Conservation (phyloP, 1,284 basidiomycete genomes). For the Neotropicomus parvogracilis region DNA sequence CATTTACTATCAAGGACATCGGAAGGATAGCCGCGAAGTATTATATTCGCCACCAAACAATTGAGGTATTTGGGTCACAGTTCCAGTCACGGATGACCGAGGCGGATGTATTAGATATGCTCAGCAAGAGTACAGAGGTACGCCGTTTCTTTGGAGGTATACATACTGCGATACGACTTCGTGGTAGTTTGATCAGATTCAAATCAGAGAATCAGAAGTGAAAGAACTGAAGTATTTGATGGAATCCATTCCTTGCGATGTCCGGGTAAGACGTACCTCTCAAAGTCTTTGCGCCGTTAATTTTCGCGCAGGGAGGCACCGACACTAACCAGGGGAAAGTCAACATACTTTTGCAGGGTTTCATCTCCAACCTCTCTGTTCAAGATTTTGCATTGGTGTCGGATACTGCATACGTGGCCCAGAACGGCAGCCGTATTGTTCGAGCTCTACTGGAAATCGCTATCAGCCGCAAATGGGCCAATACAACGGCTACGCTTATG, state of each 20-base stretch:
- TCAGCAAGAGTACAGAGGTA: constrained; percentile 91
- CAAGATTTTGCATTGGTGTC: constrained; percentile 98
- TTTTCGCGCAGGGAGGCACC: constrained; percentile 58
- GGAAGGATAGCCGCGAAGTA: constrained; percentile 96
- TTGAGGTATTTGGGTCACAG: constrained; percentile 76
- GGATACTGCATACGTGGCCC: constrained; percentile 89
- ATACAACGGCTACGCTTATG: constrained; percentile 76
- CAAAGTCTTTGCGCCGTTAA: neutral
- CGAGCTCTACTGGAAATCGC: constrained; percentile 94
- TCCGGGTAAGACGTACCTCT: constrained; percentile 49
- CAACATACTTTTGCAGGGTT: constrained; percentile 92
- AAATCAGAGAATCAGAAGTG: constrained; percentile 87
- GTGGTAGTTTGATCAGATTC: constrained; percentile 87
- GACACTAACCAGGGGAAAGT: constrained; percentile 81
- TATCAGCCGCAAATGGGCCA: constrained; percentile 89
- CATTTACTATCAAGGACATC: constrained; percentile 79
- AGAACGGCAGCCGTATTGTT: constrained; percentile 93
- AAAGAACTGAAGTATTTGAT: constrained; percentile 78
- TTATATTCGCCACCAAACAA: constrained; percentile 85
- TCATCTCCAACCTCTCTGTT: constrained; percentile 76
- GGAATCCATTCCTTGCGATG: constrained; percentile 73
- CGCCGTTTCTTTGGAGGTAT: constrained; percentile 3
- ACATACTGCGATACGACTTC: neutral
- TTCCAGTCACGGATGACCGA: constrained; percentile 89
- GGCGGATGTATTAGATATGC: constrained; percentile 85